These are phyloP conservation scores for Xylariomycetidae sp. DNA, from an alignment of 2,329 filamentous ascomycete species.

Conservation along the genomic window DNA sequence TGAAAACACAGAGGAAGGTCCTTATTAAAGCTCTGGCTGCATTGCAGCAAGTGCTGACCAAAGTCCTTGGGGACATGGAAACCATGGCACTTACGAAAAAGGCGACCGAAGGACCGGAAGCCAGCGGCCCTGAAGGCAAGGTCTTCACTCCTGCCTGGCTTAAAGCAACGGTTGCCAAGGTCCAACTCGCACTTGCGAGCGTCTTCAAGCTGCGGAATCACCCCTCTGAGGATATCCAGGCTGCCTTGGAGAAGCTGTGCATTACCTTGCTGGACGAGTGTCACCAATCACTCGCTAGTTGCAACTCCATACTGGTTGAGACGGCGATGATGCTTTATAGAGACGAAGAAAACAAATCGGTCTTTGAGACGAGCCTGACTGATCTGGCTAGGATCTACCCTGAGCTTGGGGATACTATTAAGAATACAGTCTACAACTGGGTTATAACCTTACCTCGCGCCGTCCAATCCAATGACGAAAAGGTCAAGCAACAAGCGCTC, in stretches of 20 bases:
- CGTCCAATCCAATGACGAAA: conserved; percentile 80
- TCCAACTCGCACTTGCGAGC: conserved; percentile 75
- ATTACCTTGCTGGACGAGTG: conserved; percentile 74
- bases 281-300: conserved; percentile 63
- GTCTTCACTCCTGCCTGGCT: conserved; percentile 59
- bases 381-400: conserved; percentile 58
- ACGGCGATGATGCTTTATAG: conserved; percentile 66
- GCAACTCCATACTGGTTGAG: conserved; percentile 68
- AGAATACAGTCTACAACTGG: conserved; percentile 73
- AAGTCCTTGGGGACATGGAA: conserved; percentile 52
- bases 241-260: conserved; percentile 64
- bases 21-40: conserved; percentile 56
- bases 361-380: conserved; percentile 46
- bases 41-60: conserved; percentile 48
- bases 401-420: conserved; percentile 57
- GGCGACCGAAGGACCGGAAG: conserved; percentile 18
- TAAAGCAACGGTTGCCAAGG: conserved; percentile 69
- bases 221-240: conserved; percentile 61
- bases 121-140: conserved; percentile 27
- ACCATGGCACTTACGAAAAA: conserved; percentile 40
- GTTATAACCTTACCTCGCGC: conserved; percentile 70
- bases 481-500: conserved; percentile 65
- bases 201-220: conserved; percentile 71
- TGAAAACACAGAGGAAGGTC: conserved; percentile 51
- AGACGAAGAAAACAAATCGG: conserved; percentile 36